Evolutionary conservation across 2,329 filamentous ascomycete species (phyloP), one percentile per base, ranked within the genome.

Genomic region (Alternaria angustiovoidea): DNA sequence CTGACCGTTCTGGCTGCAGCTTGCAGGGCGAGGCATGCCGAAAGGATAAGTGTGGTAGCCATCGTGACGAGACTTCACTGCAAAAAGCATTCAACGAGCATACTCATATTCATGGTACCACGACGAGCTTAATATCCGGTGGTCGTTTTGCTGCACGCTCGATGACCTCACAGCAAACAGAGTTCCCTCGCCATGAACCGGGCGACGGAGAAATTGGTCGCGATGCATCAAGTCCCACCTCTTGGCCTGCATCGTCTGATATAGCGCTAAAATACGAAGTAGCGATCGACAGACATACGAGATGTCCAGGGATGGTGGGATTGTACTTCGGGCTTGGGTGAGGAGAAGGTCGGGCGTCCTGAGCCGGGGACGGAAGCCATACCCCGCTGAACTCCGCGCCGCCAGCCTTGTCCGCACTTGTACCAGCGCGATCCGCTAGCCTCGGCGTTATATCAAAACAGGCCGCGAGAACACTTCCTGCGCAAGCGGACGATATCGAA

Each of bases 1-100:
- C 67, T 66, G 7, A 67, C 59, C 5, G 57, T 71, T 48, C 51
- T 71, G 14, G 69, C 67, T 12, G 52, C n/a, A 7, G 51, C 61
- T 14, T 61, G 59, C 12, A 61, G 49, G 32, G 51, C 61, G 28
- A 65, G 26, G 41, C 39, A 44, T 42, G 53, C 62, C 16, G 54
- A 22, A 7, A 58, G 32, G 18, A 65, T 18, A 22, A 58, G 41
- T 4, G 39, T 34, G 14, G 30, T 34, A 18, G 28, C n/a, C 38
- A 48, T 48, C 7, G 43, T 38, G 24, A n/a, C 41, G 7, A 2
- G 16, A 34, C 2, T 46, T 26, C n/a, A 18, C 28, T 5, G 41
- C 9, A 14, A 8, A 55, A 2, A 12, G 20, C 2, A 30, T 6
- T 14, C 12, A 16, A 6, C 26, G 6, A 8, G 8, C 14, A 11